These are phyloP conservation scores for Canna indica DNA, from an alignment of 176 grass and related monocot genomes.

Conservation along the genomic window DNA sequence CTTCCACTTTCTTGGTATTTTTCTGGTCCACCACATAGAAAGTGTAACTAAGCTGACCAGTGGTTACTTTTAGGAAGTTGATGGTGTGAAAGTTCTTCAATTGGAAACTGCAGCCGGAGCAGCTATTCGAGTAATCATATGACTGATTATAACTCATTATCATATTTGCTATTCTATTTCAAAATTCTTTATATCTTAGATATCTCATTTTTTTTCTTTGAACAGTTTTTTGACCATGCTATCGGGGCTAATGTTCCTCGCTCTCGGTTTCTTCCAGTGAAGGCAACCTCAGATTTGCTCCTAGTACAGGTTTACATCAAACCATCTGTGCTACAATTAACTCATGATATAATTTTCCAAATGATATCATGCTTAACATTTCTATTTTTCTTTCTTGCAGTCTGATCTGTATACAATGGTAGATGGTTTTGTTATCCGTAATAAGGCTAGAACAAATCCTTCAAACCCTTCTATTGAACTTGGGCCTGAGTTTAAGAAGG, in stretches of 20 bases:
- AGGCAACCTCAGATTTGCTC: conserved; percentile 91
- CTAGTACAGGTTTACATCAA: conserved; percentile 62
- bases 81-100: conserved; percentile 79
- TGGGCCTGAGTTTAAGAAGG: conserved; percentile 94
- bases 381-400: conserved; percentile 19
- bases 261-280: conserved; percentile 81
- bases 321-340: neutral
- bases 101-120: conserved; percentile 86
- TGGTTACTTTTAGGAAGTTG: conserved; percentile 65
- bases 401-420: conserved; percentile 93
- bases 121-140: conserved; percentile 61
- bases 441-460: conserved; percentile 50
- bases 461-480: conserved; percentile 78
- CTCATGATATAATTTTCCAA: no score
- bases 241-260: conserved; percentile 77
- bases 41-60: conserved; percentile 14
- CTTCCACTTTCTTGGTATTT: neutral
- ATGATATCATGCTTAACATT: neutral
- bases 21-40: conserved; percentile 1
- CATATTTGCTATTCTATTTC: neutral
- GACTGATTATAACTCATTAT: neutral
- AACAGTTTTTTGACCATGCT: conserved; percentile 70
- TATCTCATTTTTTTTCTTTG: conserved; percentile 6
- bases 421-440: conserved; percentile 83
- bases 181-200: neutral